These are phyloP conservation scores for Pseudocercospora eumusae DNA, from an alignment of 2,329 filamentous ascomycete species.

Conservation along the genomic window DNA sequence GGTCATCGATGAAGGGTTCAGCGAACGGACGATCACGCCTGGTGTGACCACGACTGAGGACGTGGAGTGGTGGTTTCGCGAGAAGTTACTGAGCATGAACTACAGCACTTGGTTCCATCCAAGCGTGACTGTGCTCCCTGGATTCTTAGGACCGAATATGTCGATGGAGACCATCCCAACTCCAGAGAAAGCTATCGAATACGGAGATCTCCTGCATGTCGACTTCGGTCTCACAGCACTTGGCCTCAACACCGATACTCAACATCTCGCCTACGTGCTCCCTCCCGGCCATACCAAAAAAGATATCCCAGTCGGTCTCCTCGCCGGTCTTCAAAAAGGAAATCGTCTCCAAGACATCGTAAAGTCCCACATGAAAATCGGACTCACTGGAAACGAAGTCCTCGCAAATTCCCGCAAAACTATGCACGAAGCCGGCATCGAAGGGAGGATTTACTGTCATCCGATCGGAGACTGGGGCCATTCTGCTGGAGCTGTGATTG, in stretches of 20 bases:
- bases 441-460: constrained; percentile 27
- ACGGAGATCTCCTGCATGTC: constrained; percentile 28
- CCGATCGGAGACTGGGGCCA: constrained; percentile 31
- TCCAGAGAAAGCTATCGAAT: constrained; percentile 9
- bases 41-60: constrained; percentile 24
- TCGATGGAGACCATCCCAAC: neutral
- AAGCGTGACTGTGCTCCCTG: constrained; percentile 21
- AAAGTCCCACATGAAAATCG: constrained; percentile 21
- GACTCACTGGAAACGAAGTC: constrained; percentile 24
- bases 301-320: constrained; percentile 22
- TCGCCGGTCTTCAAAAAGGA: constrained; percentile 20
- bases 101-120: constrained; percentile 31
- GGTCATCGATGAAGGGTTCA: constrained; percentile 26
- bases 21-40: constrained; percentile 21
- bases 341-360: constrained; percentile 29
- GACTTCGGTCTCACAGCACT: constrained; percentile 29
- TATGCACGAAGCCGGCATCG: constrained; percentile 18
- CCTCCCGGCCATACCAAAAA: constrained; percentile 14
- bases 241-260: constrained; percentile 29
- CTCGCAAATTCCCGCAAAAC: constrained; percentile 15
- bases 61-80: constrained; percentile 30
- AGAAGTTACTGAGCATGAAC: constrained; percentile 27
- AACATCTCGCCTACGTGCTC: constrained; percentile 30
- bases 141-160: constrained; percentile 5
- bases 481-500: constrained; percentile 26